phyloP scores from a whole-genome alignment of 345 rosid species.

The Clarkia xantiana region DNA sequence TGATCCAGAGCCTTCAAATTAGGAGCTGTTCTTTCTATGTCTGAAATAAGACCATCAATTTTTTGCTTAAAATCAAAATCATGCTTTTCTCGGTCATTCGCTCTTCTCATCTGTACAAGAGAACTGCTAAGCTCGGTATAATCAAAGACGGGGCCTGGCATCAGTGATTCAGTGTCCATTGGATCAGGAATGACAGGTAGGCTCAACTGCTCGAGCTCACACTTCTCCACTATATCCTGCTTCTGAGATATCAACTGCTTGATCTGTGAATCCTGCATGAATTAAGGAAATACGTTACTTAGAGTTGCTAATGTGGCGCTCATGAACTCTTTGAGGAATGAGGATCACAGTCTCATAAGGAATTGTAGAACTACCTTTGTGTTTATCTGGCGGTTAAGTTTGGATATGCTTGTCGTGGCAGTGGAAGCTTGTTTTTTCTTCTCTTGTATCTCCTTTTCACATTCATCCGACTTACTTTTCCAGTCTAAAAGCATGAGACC shows the following conservation, averaged over 20 bases:
- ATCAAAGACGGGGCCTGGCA: constrained; percentile 50
- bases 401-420: constrained; percentile 63
- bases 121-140: constrained; percentile 69
- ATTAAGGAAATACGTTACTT: constrained; percentile 2
- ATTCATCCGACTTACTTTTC: constrained; percentile 78
- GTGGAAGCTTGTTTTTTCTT: constrained; percentile 80
- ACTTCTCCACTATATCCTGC: constrained; percentile 2
- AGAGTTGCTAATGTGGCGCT: too few relatives aligned
- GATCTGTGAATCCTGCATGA: constrained; percentile 9
- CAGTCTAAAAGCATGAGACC: constrained; percentile 26
- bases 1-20: constrained; percentile 92
- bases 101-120: constrained; percentile 43
- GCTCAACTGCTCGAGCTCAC: constrained; percentile 2
- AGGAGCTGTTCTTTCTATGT: constrained; percentile 88
- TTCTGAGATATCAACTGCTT: not conserved
- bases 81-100: constrained; percentile 42
- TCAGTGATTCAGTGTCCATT: constrained; percentile 25
- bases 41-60: constrained; percentile 50
- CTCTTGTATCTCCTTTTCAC: constrained; percentile 78
- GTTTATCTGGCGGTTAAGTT: constrained; percentile 65
- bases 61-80: constrained; percentile 69
- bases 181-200: constrained; percentile 3
- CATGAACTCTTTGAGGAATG: too few relatives aligned
- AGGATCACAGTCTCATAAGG: too few relatives aligned
- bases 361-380: constrained; percentile 36